Evolutionary conservation across 345 rosid species (phyloP).

Genomic region (Brassica cretica): DNA sequence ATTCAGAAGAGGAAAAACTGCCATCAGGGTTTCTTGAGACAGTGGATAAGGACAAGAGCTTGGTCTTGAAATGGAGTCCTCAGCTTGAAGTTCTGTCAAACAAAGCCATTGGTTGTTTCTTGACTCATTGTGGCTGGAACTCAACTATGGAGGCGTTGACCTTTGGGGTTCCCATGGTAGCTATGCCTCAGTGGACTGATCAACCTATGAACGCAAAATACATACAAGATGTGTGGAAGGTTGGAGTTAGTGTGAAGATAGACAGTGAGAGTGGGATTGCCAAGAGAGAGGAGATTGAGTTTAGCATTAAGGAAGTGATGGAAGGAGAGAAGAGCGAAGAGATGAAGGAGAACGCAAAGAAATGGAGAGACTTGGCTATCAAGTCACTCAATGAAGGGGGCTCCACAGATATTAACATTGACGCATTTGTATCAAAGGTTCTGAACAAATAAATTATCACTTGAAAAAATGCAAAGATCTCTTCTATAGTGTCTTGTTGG

Average conservation of each 20-base stretch:
- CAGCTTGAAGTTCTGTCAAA: neutral
- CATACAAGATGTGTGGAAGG: neutral
- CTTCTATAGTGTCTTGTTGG: neutral
- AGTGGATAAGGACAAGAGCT: neutral
- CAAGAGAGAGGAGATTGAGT: neutral
- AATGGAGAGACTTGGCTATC: neutral
- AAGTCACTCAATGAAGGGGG: neutral
- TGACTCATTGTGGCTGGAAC: neutral
- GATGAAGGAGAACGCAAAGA: neutral
- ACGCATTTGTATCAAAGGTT: neutral
- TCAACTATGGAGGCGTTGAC: neutral
- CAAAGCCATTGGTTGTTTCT: neutral
- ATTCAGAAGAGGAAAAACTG: neutral
- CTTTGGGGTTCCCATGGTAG: neutral
- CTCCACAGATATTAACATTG: neutral
- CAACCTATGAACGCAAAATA: neutral
- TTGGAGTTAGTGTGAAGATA: neutral
- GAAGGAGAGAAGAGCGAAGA: neutral
- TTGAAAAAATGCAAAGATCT: neutral
- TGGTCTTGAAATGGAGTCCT: neutral
- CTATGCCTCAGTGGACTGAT: neutral
- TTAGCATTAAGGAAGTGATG: neutral
- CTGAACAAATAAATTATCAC: neutral
- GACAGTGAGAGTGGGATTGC: neutral
- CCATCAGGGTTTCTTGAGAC: neutral